Evolutionary conservation across 176 grass and related monocot species (phyloP).

Genomic region (Cenchrus americanus): DNA sequence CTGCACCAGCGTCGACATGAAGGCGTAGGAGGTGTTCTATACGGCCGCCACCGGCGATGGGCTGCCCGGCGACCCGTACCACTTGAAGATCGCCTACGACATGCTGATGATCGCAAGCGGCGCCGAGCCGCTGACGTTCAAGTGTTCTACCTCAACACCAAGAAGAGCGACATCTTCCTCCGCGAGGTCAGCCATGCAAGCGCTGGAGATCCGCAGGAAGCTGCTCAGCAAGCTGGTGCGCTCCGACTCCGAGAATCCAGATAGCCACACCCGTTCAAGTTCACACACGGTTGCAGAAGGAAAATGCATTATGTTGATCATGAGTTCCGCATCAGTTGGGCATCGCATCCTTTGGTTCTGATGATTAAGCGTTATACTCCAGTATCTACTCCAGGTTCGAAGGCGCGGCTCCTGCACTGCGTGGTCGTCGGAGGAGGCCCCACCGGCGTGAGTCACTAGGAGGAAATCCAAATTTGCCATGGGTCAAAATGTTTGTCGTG

Average conservation of each 20-base stretch:
- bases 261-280: constrained; percentile 23
- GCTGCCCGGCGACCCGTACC: constrained; percentile 53
- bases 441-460: constrained; percentile 53
- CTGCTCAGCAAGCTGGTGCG: constrained; percentile 91
- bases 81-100: constrained; percentile 86
- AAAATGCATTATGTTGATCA: background rate
- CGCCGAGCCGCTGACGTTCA: constrained; percentile 84
- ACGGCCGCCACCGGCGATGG: constrained; percentile 44
- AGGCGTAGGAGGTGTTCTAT: constrained; percentile 76
- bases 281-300: no score
- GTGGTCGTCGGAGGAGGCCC: constrained; percentile 89
- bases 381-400: constrained; percentile 51
- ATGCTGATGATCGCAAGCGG: constrained; percentile 93
- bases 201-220: constrained; percentile 84
- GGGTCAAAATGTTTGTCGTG: no score
- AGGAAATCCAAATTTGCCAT: no score
- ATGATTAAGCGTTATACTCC: background rate
- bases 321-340: background rate
- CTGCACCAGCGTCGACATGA: constrained; percentile 64
- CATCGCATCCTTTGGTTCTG: background rate
- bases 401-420: constrained; percentile 74
- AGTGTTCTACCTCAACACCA: constrained; percentile 28
- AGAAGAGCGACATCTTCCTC: constrained; percentile 82
- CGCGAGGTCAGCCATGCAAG: constrained; percentile 77
- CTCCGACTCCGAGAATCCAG: constrained; percentile 91